Evolutionary conservation across 2,329 filamentous ascomycete species (phyloP), one percentile per base, ranked within the genome.

Genomic region (Cryphonectria naterciae): DNA sequence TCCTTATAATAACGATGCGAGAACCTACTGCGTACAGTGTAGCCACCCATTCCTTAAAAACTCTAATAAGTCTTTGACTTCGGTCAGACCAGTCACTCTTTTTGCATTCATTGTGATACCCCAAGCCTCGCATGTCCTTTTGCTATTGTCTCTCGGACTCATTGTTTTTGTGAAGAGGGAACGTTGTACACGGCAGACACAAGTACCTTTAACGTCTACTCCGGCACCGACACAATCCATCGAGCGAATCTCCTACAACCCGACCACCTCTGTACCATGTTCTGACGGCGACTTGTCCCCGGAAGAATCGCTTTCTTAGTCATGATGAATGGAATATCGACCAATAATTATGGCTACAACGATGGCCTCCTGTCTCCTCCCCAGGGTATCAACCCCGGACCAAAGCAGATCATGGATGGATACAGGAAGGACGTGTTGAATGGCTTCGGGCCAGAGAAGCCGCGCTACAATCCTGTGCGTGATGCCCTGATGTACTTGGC

Each of bases 391-490:
- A 70, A 61, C 28, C 83, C 83, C 54, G 84, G 80, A 61, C 82
- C 81, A 67, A 87, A 85, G 75, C 82, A 82, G 28, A 81, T 90
- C 70, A 82, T 88, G 66, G 86, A 91, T 68, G 88, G 87, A 60
- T 92, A 91, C 78, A 84, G 85, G 65, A 83, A 82, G 65, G 87
- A 89, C 71, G 83, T 86, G 68, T 77, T 87, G 68, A 85, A 84
- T 73, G 84, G 85, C 11, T 88, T 88, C 74, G 84, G 86, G 75
- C 83, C 82, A 72, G 85, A 88, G 63, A 85, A 81, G 72, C 83
- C 87, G 58, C 84, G 84, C 70, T 88, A 85, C 75, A 88, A 89
- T 79, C 84, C 86, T 70, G 89, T 92, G 83, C 77, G 86, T 77
- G 28, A n/a, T 66, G 32, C 46, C 37, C 35, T 64, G 37, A 28